phyloP scores from a whole-genome alignment of 1,284 basidiomycete genomes.

The Leccinum griseonigrum region DNA sequence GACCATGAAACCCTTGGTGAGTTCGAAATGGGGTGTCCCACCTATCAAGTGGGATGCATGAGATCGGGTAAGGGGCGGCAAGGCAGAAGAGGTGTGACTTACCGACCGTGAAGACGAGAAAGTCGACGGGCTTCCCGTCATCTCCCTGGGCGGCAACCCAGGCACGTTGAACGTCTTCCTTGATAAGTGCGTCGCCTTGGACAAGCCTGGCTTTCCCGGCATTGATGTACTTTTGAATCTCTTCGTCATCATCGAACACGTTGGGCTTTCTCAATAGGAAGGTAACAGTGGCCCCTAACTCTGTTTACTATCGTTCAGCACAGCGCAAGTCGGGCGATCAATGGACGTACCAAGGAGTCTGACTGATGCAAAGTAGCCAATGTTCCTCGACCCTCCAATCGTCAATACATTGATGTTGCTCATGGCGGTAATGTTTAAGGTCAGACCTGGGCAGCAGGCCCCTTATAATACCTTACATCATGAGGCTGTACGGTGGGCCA shows the following conservation, averaged over 20 bases:
- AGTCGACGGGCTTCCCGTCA: conserved; percentile 21
- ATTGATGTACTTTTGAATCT: conserved; percentile 41
- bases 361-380: conserved; percentile 54
- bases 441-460: neutral
- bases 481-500: neutral
- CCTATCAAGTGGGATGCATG: conserved; percentile 12
- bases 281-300: conserved; percentile 47
- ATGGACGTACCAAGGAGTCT: conserved; percentile 47
- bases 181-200: conserved; percentile 47
- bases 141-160: conserved; percentile 37
- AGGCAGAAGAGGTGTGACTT: neutral
- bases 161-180: conserved; percentile 42
- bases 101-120: conserved; percentile 28
- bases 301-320: conserved; percentile 25
- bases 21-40: conserved; percentile 16
- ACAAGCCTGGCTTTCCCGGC: conserved; percentile 43
- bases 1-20: conserved; percentile 25
- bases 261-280: conserved; percentile 44
- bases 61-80: neutral
- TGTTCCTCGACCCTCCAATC: conserved; percentile 64
- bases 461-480: conserved; percentile 17
- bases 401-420: conserved; percentile 37
- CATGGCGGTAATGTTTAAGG: conserved; percentile 16
- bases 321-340: neutral
- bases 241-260: conserved; percentile 43